phyloP scores from a whole-genome alignment of 106 monocot species.

The Dioscorea dumetorum region DNA sequence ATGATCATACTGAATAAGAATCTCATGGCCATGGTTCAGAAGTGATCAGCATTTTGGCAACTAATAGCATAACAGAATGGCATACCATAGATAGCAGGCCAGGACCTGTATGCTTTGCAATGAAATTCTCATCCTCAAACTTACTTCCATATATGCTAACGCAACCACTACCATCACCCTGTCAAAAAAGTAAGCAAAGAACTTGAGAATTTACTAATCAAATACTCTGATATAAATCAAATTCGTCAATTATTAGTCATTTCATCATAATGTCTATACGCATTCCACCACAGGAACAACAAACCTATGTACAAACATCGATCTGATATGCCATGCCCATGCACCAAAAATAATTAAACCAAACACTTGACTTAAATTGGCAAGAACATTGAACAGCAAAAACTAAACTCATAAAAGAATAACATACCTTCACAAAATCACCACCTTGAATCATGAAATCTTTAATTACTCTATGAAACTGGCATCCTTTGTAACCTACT shows the following conservation, averaged over 20 bases:
- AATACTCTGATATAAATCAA: too few relatives aligned
- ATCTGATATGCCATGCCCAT: too few relatives aligned
- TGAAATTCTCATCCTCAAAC: constrained; percentile 98
- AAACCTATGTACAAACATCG: too few relatives aligned
- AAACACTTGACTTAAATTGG: too few relatives aligned
- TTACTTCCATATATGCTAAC: constrained; percentile 88
- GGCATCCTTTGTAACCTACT: constrained; percentile 83
- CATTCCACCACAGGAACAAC: too few relatives aligned
- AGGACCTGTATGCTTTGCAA: constrained; percentile 96
- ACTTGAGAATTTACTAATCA: too few relatives aligned
- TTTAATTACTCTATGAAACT: constrained; percentile 95
- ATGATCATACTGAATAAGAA: too few relatives aligned
- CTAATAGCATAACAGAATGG: not conserved
- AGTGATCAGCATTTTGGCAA: not conserved
- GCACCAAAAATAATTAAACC: too few relatives aligned
- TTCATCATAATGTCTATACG: too few relatives aligned
- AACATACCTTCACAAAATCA: constrained; percentile 86
- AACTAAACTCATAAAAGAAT: not conserved
- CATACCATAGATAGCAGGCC: constrained; percentile 92
- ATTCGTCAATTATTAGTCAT: too few relatives aligned
- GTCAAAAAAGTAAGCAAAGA: not conserved
- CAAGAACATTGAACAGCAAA: too few relatives aligned
- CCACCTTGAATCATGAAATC: constrained; percentile 98
- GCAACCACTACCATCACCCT: constrained; percentile 99
- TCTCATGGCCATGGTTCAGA: too few relatives aligned